Percentiles rank a stretch among this genome's conserved stretches.
phyloP scores from a whole-genome alignment of 2,329 filamentous ascomycete species.

The Fusarium nematophilum region DNA sequence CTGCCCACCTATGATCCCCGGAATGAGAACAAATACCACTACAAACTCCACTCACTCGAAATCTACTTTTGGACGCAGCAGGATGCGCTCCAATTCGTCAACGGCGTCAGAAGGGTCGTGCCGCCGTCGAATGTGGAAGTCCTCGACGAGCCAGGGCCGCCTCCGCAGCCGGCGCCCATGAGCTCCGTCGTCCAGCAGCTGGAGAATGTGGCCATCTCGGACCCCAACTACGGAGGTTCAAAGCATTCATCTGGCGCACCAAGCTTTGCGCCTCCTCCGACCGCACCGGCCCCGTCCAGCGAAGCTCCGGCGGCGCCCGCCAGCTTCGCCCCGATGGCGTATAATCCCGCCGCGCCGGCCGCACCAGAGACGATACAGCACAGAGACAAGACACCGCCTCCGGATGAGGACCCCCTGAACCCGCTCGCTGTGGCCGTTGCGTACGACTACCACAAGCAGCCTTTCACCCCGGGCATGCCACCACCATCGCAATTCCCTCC shows the following conservation, averaged over 20 bases:
- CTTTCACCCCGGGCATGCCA: conserved; percentile 64
- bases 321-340: conserved; percentile 73
- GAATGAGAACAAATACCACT: conserved; percentile 83
- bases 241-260: conserved; percentile 34
- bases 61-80: conserved; percentile 83
- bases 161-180: conserved; percentile 61
- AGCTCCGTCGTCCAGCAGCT: conserved; percentile 79
- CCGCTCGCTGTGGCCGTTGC: conserved; percentile 68
- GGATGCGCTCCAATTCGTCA: conserved; percentile 77
- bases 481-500: conserved; percentile 59
- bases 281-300: conserved; percentile 30
- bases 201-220: conserved; percentile 76
- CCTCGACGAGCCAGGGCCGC: conserved; percentile 70
- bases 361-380: conserved; percentile 78
- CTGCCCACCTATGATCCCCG: conserved; percentile 77
- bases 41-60: conserved; percentile 79
- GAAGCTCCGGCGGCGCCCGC: conserved; percentile 41
- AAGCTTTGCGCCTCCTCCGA: conserved; percentile 39
- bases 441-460: conserved; percentile 65
- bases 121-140: conserved; percentile 71
- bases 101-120: conserved; percentile 73
- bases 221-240: conserved; percentile 59
- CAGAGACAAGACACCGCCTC: conserved; percentile 84
- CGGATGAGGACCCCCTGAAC: conserved; percentile 70
- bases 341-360: conserved; percentile 82